A percentile compares a stretch with the other conserved stretches of the same genome.
These are phyloP conservation scores for Wickerhamiella sorbophila DNA, from an alignment of 805 yeast genomes.

Conservation along the genomic window DNA sequence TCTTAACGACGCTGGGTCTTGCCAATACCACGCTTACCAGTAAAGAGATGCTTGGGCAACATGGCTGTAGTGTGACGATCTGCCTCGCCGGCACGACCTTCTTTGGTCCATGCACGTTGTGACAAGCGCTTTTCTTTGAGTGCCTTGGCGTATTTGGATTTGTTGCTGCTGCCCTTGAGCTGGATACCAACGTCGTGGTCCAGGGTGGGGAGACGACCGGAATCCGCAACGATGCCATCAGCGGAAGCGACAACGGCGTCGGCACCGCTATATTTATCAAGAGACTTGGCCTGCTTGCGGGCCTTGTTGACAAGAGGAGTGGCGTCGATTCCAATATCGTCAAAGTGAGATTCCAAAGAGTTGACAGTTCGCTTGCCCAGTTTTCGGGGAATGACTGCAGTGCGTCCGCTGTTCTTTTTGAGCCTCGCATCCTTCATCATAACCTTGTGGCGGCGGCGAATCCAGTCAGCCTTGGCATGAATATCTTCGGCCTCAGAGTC, in stretches of 20 bases:
- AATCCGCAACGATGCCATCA: slow-evolving; percentile 26
- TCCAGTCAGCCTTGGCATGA: slow-evolving; percentile 83
- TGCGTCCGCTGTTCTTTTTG: slow-evolving; percentile 76
- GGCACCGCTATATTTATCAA: slow-evolving; percentile 43
- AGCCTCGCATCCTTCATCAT: slow-evolving; percentile 82
- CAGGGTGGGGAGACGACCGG: slow-evolving; percentile 33
- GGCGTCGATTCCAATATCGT: slow-evolving; percentile 79
- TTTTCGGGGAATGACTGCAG: slow-evolving; percentile 81
- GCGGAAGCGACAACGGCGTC: slow-evolving; percentile 58
- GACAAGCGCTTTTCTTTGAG: slow-evolving; percentile 76
- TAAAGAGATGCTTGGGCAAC: slow-evolving; percentile 83
- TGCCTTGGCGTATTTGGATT: slow-evolving; percentile 61
- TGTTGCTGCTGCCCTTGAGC: slow-evolving; percentile 22
- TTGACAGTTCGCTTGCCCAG: slow-evolving; percentile 47
- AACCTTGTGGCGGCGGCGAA: slow-evolving; percentile 84
- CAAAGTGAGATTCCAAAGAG: slow-evolving; percentile 82
- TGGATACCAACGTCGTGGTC: slow-evolving; percentile 70
- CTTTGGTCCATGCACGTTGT: slow-evolving; percentile 86
- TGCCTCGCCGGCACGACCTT: slow-evolving; percentile 88
- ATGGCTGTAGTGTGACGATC: slow-evolving; percentile 81
- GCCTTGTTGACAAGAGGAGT: slow-evolving; percentile 43
- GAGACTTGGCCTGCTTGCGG: slow-evolving; percentile 26
- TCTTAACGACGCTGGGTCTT: slow-evolving; percentile 72
- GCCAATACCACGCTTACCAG: slow-evolving; percentile 96
- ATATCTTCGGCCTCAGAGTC: slow-evolving; percentile 48